Evolutionary conservation across 1,139 yeast species (phyloP), one percentile per base, ranked within the genome.

Genomic region (Kodamaea suecica): DNA sequence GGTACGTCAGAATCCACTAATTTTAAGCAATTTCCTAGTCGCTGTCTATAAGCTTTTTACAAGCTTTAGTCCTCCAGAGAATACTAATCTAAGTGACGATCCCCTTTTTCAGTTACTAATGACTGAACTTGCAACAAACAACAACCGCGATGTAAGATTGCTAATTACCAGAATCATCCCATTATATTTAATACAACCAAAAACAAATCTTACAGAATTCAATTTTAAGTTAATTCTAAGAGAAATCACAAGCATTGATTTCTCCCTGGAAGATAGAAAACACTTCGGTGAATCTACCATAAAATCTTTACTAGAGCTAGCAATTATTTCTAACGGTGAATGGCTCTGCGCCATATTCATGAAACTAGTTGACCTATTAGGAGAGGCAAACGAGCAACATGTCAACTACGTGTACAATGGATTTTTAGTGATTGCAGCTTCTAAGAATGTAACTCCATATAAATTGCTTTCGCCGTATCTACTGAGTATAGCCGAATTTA

Each of bases 381-480:
- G 83, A 2, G 80, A 79, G 17, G 13, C 33, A 10, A 79, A 78
- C 47, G 76, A 78, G 27, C 82, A 82, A 42, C 76, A 77, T 43
- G 74, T 79, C 1, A 76, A 84, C 33, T 61, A 81, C 34, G 86
- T 85, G 0, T 76, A 78, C 43, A 76, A 75, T 48, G 77, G 78
- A 35, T 55, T 84, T 14, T 55, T 72, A 14, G 57, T 66, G 16
- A 67, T 80, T 9, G 71, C 81, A 0, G 54, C 59, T 13, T 58
- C 67, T 2, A 66, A 68, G 39, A 53, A 62, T 1, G 53, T 76
- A 20, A 73, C 84, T 2, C 80, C 87, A 0, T 80, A 81, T 63
- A 85, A 84, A 50, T 57, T 92, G 12, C 61, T 88, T 23, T 76
- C 87, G 3, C 95, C 96, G 0, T 84, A 78, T 44, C 70, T 92